Evolutionary conservation across 108 stramenopile genomes (phyloP), one percentile per base, ranked within the genome.

Genomic region (Mediolabrus comicus): DNA sequence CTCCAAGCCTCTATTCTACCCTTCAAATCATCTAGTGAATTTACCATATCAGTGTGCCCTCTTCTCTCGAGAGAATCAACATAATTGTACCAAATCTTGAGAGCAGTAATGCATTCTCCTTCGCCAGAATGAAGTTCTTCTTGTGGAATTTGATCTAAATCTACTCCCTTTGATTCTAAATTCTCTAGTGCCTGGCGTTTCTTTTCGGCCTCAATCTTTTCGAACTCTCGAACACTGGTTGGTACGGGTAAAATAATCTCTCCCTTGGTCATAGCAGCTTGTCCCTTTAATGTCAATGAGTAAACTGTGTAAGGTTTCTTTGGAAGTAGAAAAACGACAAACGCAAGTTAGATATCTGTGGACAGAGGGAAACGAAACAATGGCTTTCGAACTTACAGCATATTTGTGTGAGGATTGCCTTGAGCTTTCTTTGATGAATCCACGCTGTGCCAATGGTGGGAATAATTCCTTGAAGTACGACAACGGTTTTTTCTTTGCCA

Each of bases 181-280:
- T 84, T 58, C 8, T 60, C 65, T 31, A 86, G 72, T 3, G 81
- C 58, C 39, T 63, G 36, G 39, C 87, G 67, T 30, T 70, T 75
- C 35, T 83, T 81, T 29, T 76, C 78, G 56, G 81, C 79, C 56
- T 87, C 86, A 16, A 39, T 29, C 8, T 57, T 38, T 57, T 91
- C 90, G 12, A 43, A 46, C 69, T 89, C 76, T 29, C 88, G 90
- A 64, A 94, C 56, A 1, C 76, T 85, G 17, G 71, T 54, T 57
- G 90, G 92, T 1, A 91, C 92, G 5, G 90, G 88, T 34, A 94
- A 73, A 38, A 81, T 17, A 32, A 94, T 84, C 6, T 81, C 71
- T 14, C 62, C 39, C 43, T 74, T 41, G 12, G 25, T 33, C 17
- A 84, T 29, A 0, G 68, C 85, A 24, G 53, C 9, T 10, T 41